Base-by-base conservation (phyloP, 768 basidiomycete genomes). In the Udeniomyces megalosporus region DNA sequence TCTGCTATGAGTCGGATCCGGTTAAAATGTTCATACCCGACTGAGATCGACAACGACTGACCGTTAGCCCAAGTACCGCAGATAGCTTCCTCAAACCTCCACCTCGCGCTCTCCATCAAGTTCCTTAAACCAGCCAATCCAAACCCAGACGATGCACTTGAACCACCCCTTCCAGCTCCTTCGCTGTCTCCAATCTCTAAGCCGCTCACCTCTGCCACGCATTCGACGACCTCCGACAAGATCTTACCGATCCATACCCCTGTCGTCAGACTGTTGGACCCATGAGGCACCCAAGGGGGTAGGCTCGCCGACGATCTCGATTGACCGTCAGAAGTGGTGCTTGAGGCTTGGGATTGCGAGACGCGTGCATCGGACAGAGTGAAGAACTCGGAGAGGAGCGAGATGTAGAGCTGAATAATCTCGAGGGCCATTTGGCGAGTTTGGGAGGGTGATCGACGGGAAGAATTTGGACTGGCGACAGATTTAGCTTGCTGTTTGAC, bases 381-480 rank as follows among this genome's bases (percentile, higher is more conserved):
- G 77, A 96, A 92, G 74, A 89, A 88, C 67, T 88, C 81, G 4
- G 88, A 90, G 48, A 95, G 74, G 26, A 86, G 78, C 3, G 85
- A 82, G 52, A 88, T 83, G 75, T 91, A 96, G 46, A 86, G 80
- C 69, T 84, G 85, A 68, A 90, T 78, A 50, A 93, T 82, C 68
- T 92, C 90, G 31, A 86, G 76, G 2, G 86, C 86, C 88, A 96
- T 92, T 3, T 82, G 82, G 32, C 82, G 80, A 70, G 85, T 86
- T 72, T 92, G 87, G 1, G 82, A 79, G 2, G 88, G 82, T 66
- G 88, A 87, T 56, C 91, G 84, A 26, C 86, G 81, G 20, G 82
- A 80, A 15, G 57, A n/a, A n/a, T n/a, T n/a, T 44, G 42, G 42
- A 44, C 20, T 10, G 42, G 42, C 6, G 10, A 2, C 32, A 35